Conservation (phyloP, 2,329 filamentous ascomycete species). For the Pseudophaeomoniella oleicola region DNA sequence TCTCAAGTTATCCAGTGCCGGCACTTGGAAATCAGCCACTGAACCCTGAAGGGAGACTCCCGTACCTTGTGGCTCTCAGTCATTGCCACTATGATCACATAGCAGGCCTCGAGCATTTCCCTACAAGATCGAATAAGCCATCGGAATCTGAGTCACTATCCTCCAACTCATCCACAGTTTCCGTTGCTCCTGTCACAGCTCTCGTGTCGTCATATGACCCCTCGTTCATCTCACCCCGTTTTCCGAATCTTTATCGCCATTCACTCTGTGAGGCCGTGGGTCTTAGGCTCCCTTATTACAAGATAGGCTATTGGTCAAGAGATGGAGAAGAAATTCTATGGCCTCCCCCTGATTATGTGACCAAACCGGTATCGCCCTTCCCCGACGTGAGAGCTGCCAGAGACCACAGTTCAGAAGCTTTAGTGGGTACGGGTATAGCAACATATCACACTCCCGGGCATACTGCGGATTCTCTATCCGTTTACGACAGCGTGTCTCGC, state of each 20-base stretch:
- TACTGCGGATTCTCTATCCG: conserved; percentile 11
- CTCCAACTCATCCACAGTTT: neutral
- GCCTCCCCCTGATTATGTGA: neutral
- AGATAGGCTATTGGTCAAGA: conserved; percentile 7
- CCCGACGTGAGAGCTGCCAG: neutral
- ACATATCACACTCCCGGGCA: conserved; percentile 11
- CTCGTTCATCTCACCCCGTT: conserved; percentile 8
- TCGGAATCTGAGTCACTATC: too few relatives aligned
- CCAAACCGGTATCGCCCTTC: conserved; percentile 2
- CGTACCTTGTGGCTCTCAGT: conserved; percentile 9
- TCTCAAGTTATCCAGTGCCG: neutral
- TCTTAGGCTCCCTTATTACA: conserved; percentile 8
- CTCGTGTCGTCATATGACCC: conserved; percentile 7
- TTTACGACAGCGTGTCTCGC: conserved; percentile 8
- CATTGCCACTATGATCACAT: conserved; percentile 18
- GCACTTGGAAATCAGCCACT: conserved; percentile 2
- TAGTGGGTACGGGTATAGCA: conserved; percentile 4
- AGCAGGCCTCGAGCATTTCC: conserved; percentile 14
- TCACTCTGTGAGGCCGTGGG: conserved; percentile 7
- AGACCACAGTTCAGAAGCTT: neutral
- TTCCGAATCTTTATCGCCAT: conserved; percentile 8
- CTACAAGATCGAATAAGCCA: conserved; percentile 2
- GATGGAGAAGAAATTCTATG: conserved; percentile 5
- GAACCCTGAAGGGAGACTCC: conserved; percentile 7
- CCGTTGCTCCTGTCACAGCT: conserved; percentile 5